Evolutionary conservation across 495 filamentous ascomycete genomes (phyloP), one percentile per base, ranked within the genome.

Genomic region (Xylaria venustula): DNA sequence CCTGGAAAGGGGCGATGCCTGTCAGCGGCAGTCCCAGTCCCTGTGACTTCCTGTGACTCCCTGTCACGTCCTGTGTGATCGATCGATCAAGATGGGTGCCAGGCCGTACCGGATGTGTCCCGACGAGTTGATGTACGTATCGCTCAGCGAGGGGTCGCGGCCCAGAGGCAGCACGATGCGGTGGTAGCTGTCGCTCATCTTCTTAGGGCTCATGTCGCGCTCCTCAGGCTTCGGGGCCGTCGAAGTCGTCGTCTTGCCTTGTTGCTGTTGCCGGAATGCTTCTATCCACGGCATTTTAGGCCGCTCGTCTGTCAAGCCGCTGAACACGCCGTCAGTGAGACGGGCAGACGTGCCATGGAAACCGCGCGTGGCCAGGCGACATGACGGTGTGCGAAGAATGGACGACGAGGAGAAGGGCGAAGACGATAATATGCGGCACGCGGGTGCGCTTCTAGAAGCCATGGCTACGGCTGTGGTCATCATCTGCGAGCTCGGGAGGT

Each of bases 81-180:
- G 37, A 15, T 4, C n/a, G n/a, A 3, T 22, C 37, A 30, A 11
- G 1, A 54, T 42, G 22, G 37, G 7, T n/a, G 34, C 25, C 14
- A 17, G 2, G 17, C 8, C 28, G 26, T 61, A 73, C 70, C 70
- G 65, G 65, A 79, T 76, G 48, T 77, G 76, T 45, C 76, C 76
- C 2, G 76, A 77, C 3, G 76, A 70, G 57, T 73, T 79, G 62
- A 79, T 77, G 47, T 79, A 79, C 14, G 70, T 70, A 55, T 79
- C 74, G 11, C 73, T 67, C 6, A 79, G 71, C 70, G 74, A 77
- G 12, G 75, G 73, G 48, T 79, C 75, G 26, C 68, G 67, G 1
- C 69, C 75, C 1, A 79, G 65, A 19, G 76, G 76, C n/a, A 79
- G 64, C 23, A 79, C 75, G 32, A 76, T 67, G 28, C 67, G 62